phyloP scores from a whole-genome alignment of 2,329 filamentous ascomycete species.

The Pseudogymnoascus sp. region DNA sequence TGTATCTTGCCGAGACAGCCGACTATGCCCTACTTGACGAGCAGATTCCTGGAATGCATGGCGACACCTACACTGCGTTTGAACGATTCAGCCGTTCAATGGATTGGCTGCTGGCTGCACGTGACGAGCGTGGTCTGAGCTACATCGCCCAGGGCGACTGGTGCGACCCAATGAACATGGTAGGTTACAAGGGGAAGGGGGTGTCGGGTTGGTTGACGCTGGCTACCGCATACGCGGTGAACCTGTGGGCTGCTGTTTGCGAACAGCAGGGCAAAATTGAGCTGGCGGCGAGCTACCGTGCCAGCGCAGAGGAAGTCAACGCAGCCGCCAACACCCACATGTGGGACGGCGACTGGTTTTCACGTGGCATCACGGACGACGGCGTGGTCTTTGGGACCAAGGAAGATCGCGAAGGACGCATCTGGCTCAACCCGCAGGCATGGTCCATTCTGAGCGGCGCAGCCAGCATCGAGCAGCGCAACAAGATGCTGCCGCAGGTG shows the following conservation, averaged over 20 bases:
- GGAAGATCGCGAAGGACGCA: constrained; percentile 43
- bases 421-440: constrained; percentile 50
- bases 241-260: constrained; percentile 45
- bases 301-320: constrained; percentile 39
- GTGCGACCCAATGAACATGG: constrained; percentile 56
- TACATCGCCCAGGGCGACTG: constrained; percentile 52
- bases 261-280: constrained; percentile 35
- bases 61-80: constrained; percentile 41
- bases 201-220: constrained; percentile 51
- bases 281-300: constrained; percentile 37
- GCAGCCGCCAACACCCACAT: constrained; percentile 42
- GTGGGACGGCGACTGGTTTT: constrained; percentile 49
- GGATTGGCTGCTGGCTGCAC: constrained; percentile 44
- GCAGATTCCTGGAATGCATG: constrained; percentile 34
- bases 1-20: constrained; percentile 46
- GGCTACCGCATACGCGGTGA: constrained; percentile 44
- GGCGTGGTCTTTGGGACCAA: constrained; percentile 43
- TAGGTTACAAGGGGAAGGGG: constrained; percentile 48
- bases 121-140: constrained; percentile 45
- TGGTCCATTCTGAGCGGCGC: constrained; percentile 48
- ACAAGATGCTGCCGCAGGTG: constrained; percentile 39
- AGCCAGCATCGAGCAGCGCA: constrained; percentile 35
- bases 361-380: constrained; percentile 49
- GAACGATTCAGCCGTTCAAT: constrained; percentile 48
- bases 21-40: constrained; percentile 43